Percentiles rank a stretch among this genome's conserved stretches.
Conservation (phyloP, 345 rosid species). For the Eucalyptus marginata region DNA sequence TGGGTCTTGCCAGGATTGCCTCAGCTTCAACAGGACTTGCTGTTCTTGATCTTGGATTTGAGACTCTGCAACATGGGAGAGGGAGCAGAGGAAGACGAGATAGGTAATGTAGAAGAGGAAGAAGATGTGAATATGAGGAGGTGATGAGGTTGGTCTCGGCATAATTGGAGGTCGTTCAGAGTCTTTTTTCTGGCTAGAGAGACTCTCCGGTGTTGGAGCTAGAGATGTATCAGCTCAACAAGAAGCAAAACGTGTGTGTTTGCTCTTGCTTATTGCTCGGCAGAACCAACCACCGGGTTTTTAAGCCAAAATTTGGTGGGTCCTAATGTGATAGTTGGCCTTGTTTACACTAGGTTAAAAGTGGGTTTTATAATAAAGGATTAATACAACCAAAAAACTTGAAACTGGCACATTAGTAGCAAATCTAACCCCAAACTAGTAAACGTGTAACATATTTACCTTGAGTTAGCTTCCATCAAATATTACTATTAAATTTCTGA, state of each 20-base stretch:
- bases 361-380: too few relatives aligned
- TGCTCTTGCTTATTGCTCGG: not conserved
- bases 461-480: not conserved
- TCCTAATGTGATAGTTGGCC: not conserved
- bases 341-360: not conserved
- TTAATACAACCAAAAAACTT: too few relatives aligned
- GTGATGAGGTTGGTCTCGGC: not conserved
- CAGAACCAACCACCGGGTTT: not conserved
- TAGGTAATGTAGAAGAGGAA: not conserved
- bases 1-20: constrained; percentile 34
- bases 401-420: too few relatives aligned
- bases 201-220: not conserved
- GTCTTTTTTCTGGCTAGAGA: not conserved
- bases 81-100: not conserved
- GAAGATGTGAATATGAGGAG: not conserved
- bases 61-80: not conserved
- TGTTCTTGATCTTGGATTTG: constrained; percentile 21
- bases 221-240: not conserved
- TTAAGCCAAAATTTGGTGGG: not conserved
- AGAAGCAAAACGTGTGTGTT: not conserved
- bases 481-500: accelerated
- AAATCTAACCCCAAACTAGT: not conserved
- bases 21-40: constrained; percentile 19
- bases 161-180: not conserved
- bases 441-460: not conserved